phyloP scores from a whole-genome alignment of 2,329 filamentous ascomycete species.

The Aureobasidium sp. region DNA sequence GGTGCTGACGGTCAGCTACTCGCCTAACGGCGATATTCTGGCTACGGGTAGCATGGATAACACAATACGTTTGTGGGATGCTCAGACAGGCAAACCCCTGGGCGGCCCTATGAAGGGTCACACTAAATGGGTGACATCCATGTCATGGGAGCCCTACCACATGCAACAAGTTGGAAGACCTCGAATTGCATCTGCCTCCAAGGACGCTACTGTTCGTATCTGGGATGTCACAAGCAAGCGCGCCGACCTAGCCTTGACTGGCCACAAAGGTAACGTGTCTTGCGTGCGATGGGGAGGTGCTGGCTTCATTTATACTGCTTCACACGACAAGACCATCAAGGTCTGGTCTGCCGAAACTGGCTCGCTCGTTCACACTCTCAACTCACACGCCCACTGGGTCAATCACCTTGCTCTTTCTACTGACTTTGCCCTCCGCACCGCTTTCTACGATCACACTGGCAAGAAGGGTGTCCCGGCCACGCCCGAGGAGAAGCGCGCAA shows the following conservation, averaged over 20 bases:
- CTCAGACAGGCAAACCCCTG: constrained; percentile 67
- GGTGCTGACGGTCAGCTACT: constrained; percentile 84
- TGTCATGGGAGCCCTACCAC: constrained; percentile 93
- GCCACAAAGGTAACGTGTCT: constrained; percentile 81
- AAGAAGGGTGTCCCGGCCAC: constrained; percentile 57
- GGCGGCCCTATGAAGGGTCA: constrained; percentile 75
- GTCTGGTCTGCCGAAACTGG: constrained; percentile 81
- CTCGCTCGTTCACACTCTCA: constrained; percentile 70
- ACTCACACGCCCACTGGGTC: constrained; percentile 85
- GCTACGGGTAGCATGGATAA: constrained; percentile 93
- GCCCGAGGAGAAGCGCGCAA: constrained; percentile 62
- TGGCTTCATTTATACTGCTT: constrained; percentile 73
- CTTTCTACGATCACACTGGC: constrained; percentile 76
- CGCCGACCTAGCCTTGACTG: constrained; percentile 75
- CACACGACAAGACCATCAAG: constrained; percentile 87
- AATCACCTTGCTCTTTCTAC: constrained; percentile 93
- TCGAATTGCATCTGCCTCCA: constrained; percentile 77
- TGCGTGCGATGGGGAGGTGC: constrained; percentile 95
- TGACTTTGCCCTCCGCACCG: constrained; percentile 80
- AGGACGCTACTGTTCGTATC: constrained; percentile 80
- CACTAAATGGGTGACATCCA: constrained; percentile 77
- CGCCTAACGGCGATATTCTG: constrained; percentile 71
- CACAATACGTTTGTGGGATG: constrained; percentile 82
- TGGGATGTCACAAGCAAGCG: constrained; percentile 76
- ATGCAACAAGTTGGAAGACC: constrained; percentile 66